Evolutionary conservation across 225 moss, liverwort and hornwort genomes (phyloP), one percentile per base, ranked within the genome.

Genomic region (Sphagnum tenellum): DNA sequence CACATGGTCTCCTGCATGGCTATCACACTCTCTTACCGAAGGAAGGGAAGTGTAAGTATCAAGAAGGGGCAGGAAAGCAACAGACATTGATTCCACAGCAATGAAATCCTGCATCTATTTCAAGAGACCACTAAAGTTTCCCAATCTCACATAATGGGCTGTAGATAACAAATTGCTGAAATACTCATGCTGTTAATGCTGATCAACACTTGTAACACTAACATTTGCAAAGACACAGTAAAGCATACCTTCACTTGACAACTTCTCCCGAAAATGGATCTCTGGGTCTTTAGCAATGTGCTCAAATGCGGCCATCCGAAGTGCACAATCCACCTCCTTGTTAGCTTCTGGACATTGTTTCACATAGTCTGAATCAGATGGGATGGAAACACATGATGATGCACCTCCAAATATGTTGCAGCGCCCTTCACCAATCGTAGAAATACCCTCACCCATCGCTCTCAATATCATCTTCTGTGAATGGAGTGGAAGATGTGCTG

Each of bases 341-440:
- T 85, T 89, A 50, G 73, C 76, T 65, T 77, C 13, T 44, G 70
- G 57, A 70, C 94, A 95, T 56, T 84, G 62, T 75, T 59, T 88
- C 64, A 79, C 88, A 72, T 92, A 92, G 71, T 95, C 89, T 10
- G 92, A 89, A 64, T 80, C 75, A 61, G 73, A 75, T 9, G 94
- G 92, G 52, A 95, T 48, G 58, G 82, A 45, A 67, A 84, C 76
- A 81, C 94, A 95, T 50, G 89, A 79, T 56, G 63, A 74, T 45
- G 67, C 48, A 65, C 92, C 94, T 69, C 89, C 94, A 75, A 95
- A 95, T 49, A 95, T 82, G 74, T 95, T 95, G 68, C 94, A 95
- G 46, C 73, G 88, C 56, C 84, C 88, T 62, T 91, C 88, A 57
- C 76, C 89, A 54, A 72, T 59, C 72, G 74, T 81, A 44, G 82